Evolutionary conservation across 2,329 filamentous ascomycete species (phyloP).

Genomic region (Ophiostoma montium): DNA sequence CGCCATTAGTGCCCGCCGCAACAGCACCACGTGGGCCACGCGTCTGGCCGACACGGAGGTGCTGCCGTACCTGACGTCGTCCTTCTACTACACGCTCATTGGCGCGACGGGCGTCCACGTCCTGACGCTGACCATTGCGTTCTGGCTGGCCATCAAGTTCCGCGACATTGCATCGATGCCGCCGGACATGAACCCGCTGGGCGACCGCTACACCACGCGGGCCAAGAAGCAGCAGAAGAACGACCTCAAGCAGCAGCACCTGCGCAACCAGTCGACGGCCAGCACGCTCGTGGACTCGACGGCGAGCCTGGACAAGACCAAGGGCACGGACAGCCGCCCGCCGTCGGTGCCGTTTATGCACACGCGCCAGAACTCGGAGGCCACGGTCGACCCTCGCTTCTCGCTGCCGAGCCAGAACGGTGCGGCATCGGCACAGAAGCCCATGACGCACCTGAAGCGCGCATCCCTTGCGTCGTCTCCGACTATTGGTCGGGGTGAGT

Average conservation of each 20-base stretch:
- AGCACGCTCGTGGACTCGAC: constrained; percentile 19
- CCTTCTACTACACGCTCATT: constrained; percentile 55
- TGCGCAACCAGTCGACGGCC: constrained; percentile 51
- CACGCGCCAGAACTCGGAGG: constrained; percentile 50
- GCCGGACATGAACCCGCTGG: constrained; percentile 89
- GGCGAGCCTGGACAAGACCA: constrained; percentile 38
- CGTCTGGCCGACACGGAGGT: constrained; percentile 43
- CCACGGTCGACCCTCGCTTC: constrained; percentile 35
- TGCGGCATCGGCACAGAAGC: constrained; percentile 28
- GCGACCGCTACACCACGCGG: constrained; percentile 63
- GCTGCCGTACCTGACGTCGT: constrained; percentile 46
- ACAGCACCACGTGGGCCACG: constrained; percentile 47
- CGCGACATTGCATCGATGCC: constrained; percentile 68
- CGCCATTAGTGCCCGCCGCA: constrained; percentile 30
- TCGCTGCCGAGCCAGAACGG: constrained; percentile 41
- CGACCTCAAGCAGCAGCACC: constrained; percentile 49
- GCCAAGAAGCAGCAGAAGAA: constrained; percentile 2
- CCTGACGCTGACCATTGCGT: constrained; percentile 52
- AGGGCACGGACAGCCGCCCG: constrained; percentile 29
- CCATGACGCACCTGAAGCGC: constrained; percentile 24
- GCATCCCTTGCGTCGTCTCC: constrained; percentile 23
- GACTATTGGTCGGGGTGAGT: constrained; percentile 9
- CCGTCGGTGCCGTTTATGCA: constrained; percentile 64
- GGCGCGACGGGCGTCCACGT: constrained; percentile 54
- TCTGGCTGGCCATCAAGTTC: constrained; percentile 69